Conservation (phyloP, 1,284 basidiomycete genomes). For the Trichosporon sp. region DNA sequence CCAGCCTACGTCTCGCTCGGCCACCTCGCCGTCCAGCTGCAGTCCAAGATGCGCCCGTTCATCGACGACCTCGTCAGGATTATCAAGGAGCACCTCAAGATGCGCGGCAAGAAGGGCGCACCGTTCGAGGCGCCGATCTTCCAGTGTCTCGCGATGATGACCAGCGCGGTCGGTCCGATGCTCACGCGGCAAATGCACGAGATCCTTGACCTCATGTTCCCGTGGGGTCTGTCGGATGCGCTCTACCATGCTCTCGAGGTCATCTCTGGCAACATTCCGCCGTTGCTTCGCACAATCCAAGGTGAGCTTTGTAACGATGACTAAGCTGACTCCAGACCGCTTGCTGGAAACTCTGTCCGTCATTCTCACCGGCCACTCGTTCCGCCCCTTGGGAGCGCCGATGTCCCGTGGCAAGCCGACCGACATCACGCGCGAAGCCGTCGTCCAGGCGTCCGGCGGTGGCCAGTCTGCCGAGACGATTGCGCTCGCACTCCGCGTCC, state of each 20-base stretch:
- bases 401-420: constrained; percentile 48
- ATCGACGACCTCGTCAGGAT: constrained; percentile 88
- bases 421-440: constrained; percentile 63
- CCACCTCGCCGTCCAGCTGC: constrained; percentile 87
- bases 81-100: constrained; percentile 84
- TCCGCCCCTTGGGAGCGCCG: constrained; percentile 78
- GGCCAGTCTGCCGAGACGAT: constrained; percentile 72
- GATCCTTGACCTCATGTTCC: constrained; percentile 95
- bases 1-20: constrained; percentile 94
- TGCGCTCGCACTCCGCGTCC: constrained; percentile 80
- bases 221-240: constrained; percentile 88
- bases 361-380: constrained; percentile 78
- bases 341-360: constrained; percentile 79
- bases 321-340: constrained; percentile 64
- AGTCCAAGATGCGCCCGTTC: constrained; percentile 93
- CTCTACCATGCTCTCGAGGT: constrained; percentile 81
- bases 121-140: constrained; percentile 95
- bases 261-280: constrained; percentile 86
- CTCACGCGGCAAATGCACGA: constrained; percentile 95
- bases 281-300: constrained; percentile 89
- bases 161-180: constrained; percentile 91
- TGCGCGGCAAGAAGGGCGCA: constrained; percentile 87
- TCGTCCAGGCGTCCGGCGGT: constrained; percentile 53
- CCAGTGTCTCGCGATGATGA: constrained; percentile 95
- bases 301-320: constrained; percentile 59